A percentile compares a stretch with the other conserved stretches of the same genome.
Conservation (phyloP, 306 rosid genomes). For the Quercus gilva region DNA sequence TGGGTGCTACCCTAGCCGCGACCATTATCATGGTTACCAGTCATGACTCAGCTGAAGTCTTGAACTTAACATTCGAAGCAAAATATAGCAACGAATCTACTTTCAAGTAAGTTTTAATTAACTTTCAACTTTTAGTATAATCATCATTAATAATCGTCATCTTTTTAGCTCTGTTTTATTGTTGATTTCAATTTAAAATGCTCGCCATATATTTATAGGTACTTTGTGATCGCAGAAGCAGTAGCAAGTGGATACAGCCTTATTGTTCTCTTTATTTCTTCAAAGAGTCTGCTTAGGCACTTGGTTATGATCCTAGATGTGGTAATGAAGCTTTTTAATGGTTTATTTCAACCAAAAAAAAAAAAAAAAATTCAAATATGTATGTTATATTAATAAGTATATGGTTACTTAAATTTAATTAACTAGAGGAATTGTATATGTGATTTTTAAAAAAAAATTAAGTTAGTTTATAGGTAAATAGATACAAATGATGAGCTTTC, state of each 20-base stretch:
- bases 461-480: too few species aligned
- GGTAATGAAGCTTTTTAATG: conserved; percentile 7
- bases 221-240: conserved; percentile 31
- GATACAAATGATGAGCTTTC: not conserved
- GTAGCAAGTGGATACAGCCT: conserved; percentile 29
- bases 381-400: not conserved
- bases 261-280: conserved; percentile 20
- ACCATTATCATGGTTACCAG: conserved; percentile 28
- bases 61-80: conserved; percentile 33
- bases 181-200: not conserved
- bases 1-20: conserved; percentile 24
- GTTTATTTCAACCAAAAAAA: not conserved
- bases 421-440: too few species aligned
- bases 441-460: too few species aligned
- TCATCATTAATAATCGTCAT: not conserved
- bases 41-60: conserved; percentile 27
- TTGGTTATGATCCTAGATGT: conserved; percentile 21
- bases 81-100: conserved; percentile 25
- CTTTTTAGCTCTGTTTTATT: too few species aligned
- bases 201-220: conserved; percentile 4
- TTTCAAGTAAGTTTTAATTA: conserved; percentile 17
- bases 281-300: conserved; percentile 12
- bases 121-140: not conserved
- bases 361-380: not conserved
- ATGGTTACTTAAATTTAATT: too few species aligned